Percentiles rank a stretch among this genome's conserved stretches.
These are phyloP conservation scores for Annulohypoxylon moriforme DNA, from an alignment of 495 filamentous ascomycete genomes.

Conservation along the genomic window DNA sequence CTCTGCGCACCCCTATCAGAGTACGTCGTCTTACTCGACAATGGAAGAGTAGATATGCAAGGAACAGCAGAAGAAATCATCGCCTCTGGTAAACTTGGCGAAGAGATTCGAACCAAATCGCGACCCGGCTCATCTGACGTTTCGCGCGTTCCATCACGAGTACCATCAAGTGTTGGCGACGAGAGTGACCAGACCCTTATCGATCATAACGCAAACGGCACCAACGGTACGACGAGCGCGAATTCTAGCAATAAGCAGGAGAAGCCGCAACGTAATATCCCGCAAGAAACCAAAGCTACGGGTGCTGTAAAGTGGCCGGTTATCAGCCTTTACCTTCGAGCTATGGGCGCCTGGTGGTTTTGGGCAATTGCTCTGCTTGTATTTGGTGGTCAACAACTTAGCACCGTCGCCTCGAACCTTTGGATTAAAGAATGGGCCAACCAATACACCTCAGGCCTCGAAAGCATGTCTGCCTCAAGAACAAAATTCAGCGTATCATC, in stretches of 20 bases:
- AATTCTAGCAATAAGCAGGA: slow-evolving; percentile 57
- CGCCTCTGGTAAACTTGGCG: slow-evolving; percentile 83
- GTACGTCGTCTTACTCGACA: slow-evolving; percentile 86
- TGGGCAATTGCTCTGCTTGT: slow-evolving; percentile 80
- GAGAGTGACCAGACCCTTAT: slow-evolving; percentile 61
- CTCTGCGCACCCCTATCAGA: slow-evolving; percentile 82
- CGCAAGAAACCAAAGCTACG: slow-evolving; percentile 78
- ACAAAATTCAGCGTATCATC: slow-evolving; percentile 52
- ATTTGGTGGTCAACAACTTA: slow-evolving; percentile 84
- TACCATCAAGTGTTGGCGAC: slow-evolving; percentile 73
- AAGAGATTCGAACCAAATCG: slow-evolving; percentile 78
- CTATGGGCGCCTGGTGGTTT: slow-evolving; percentile 96
- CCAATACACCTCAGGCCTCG: slow-evolving; percentile 57
- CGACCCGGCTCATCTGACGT: slow-evolving; percentile 70
- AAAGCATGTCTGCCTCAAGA: slow-evolving; percentile 40
- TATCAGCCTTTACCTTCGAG: slow-evolving; percentile 81
- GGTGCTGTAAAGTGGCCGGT: slow-evolving; percentile 90
- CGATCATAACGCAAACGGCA: slow-evolving; percentile 53
- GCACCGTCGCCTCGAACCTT: slow-evolving; percentile 84
- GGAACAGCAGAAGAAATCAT: slow-evolving; percentile 82
- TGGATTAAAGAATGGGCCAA: slow-evolving; percentile 94
- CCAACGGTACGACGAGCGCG: slow-evolving; percentile 45
- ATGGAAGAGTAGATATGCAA: slow-evolving; percentile 82
- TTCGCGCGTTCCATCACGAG: slow-evolving; percentile 77
- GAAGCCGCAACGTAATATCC: slow-evolving; percentile 61